These are phyloP conservation scores for Paspalum notatum DNA, from an alignment of 176 grass and related monocot species.

Conservation along the genomic window DNA sequence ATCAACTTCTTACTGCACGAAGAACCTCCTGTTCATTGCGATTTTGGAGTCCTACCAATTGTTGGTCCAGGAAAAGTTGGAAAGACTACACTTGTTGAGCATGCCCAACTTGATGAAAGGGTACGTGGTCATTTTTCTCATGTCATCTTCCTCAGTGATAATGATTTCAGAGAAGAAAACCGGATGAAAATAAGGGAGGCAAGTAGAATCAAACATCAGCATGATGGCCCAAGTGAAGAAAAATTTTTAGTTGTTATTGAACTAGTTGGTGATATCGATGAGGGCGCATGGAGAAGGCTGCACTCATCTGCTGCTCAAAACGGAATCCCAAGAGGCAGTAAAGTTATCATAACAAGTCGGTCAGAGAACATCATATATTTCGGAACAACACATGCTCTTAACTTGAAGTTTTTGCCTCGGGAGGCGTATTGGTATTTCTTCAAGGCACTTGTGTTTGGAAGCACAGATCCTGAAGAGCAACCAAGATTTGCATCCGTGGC, in stretches of 20 bases:
- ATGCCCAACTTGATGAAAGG: not conserved
- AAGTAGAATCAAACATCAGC: conserved; percentile 6
- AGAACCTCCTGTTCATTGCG: not conserved
- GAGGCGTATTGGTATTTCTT: not conserved
- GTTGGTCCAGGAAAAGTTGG: conserved; percentile 5
- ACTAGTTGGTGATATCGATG: not conserved
- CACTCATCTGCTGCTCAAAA: not conserved
- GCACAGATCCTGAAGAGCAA: not conserved
- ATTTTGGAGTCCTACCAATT: not conserved
- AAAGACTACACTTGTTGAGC: conserved; percentile 8
- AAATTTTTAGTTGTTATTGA: conserved; percentile 30
- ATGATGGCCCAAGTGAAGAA: not conserved
- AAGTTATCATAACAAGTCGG: conserved; percentile 27
- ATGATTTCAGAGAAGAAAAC: no score
- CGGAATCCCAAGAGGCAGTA: not conserved
- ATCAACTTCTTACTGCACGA: not conserved
- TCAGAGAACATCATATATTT: not conserved
- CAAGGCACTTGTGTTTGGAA: conserved; percentile 3
- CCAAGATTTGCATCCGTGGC: not conserved
- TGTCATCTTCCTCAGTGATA: no score
- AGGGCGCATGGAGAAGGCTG: not conserved
- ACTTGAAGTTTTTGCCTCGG: not conserved
- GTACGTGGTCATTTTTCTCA: no score
- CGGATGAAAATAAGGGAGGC: no score
- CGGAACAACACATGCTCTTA: not conserved